These are phyloP conservation scores for Saccharomyces pastorianus DNA, from an alignment of 1,139 yeast genomes.

Conservation along the genomic window DNA sequence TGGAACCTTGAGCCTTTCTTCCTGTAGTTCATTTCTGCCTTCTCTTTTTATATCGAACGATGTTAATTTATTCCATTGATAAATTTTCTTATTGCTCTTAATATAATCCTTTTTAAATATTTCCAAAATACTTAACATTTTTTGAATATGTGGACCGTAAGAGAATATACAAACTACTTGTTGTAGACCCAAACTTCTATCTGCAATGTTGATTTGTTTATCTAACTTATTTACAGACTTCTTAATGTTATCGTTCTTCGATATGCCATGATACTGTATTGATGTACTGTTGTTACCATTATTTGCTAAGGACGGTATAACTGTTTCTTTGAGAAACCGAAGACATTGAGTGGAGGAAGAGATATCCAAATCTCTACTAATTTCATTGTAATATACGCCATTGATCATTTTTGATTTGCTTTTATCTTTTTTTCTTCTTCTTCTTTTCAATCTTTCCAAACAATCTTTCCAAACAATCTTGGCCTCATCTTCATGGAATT, in stretches of 20 bases:
- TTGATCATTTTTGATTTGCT: not conserved
- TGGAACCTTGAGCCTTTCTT: constrained; percentile 21
- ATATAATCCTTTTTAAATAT: constrained; percentile 14
- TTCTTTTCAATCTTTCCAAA: not conserved
- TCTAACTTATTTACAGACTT: not conserved
- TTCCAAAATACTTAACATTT: constrained; percentile 23
- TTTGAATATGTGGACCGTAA: constrained; percentile 27
- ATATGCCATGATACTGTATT: not conserved
- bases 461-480: not conserved
- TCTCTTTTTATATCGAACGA: constrained; percentile 16
- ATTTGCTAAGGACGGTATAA: not conserved
- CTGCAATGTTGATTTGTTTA: not conserved
- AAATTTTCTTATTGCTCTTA: not conserved
- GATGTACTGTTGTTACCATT: not conserved
- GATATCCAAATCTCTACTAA: not conserved
- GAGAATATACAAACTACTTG: constrained; percentile 13
- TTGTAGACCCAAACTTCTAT: not conserved
- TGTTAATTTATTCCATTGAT: constrained; percentile 22
- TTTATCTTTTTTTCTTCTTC: not conserved
- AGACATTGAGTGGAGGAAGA: not conserved
- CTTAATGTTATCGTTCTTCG: not conserved
- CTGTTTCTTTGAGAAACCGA: not conserved
- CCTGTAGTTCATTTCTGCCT: constrained; percentile 25
- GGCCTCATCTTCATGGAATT: not conserved
- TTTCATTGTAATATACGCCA: not conserved